phyloP scores from a whole-genome alignment of 306 rosid species.

The Begonia peltatifolia region DNA sequence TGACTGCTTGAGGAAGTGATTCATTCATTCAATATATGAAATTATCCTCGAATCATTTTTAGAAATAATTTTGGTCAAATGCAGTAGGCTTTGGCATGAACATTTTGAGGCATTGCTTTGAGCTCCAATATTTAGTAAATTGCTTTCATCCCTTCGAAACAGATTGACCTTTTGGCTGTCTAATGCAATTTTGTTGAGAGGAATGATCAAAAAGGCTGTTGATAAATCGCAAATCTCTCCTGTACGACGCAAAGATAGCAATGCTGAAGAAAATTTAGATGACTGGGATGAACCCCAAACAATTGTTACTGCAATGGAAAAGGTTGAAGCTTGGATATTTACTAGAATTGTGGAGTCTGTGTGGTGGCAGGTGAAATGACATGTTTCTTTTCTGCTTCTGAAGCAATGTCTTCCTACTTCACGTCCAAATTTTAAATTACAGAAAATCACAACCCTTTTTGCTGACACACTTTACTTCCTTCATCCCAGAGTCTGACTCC shows the following conservation, averaged over 20 bases:
- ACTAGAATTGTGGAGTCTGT: conserved; percentile 83
- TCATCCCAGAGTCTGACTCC: conserved; percentile 70
- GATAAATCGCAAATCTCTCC: conserved; percentile 15
- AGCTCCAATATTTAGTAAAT: not conserved
- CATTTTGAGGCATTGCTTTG: no score
- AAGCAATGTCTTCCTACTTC: no score
- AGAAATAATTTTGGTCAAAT: no score
- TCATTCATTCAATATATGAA: no score
- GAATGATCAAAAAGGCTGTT: conserved; percentile 37
- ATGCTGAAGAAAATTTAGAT: conserved; percentile 11
- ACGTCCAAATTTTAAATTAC: conserved; percentile 4
- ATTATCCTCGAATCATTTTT: no score
- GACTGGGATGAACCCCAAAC: conserved; percentile 46
- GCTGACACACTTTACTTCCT: conserved; percentile 21
- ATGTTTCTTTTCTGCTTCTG: conserved; percentile 3
- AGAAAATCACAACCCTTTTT: conserved; percentile 20
- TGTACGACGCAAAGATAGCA: conserved; percentile 12
- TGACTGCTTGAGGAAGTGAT: no score
- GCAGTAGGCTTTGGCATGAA: no score
- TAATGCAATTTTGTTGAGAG: conserved; percentile 57
- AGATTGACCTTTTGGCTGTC: conserved; percentile 96
- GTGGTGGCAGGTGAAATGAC: conserved; percentile 80
- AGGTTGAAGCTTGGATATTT: conserved; percentile 81
- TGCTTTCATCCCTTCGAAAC: conserved; percentile 6
- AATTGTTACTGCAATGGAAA: conserved; percentile 49